Evolutionary conservation across 2,329 filamentous ascomycete species (phyloP).

Genomic region (Paecilomyces fulvus): DNA sequence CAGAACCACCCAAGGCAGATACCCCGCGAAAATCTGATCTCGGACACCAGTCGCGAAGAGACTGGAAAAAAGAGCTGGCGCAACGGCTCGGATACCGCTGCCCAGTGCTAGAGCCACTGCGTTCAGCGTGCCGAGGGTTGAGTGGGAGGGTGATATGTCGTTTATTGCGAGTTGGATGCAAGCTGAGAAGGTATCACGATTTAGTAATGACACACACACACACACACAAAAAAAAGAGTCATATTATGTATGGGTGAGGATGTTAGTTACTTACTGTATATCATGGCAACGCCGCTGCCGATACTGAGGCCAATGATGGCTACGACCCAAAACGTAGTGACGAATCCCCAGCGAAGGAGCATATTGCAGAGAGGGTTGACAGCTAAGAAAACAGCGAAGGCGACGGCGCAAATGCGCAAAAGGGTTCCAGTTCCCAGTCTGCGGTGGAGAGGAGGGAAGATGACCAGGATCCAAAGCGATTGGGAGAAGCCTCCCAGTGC

Average conservation of each 20-base stretch:
- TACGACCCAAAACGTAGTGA: conserved; percentile 50
- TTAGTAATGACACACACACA: neutral
- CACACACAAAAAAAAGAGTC: neutral
- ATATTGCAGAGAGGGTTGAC: conserved; percentile 47
- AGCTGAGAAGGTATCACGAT: conserved; percentile 56
- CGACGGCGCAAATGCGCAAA: conserved; percentile 48
- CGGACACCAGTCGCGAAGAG: conserved; percentile 61
- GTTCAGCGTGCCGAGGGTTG: conserved; percentile 62
- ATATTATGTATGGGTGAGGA: neutral
- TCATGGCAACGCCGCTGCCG: conserved; percentile 58
- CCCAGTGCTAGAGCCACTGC: conserved; percentile 55
- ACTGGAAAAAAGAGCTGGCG: conserved; percentile 57
- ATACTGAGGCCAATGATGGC: conserved; percentile 40
- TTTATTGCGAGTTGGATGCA: conserved; percentile 49
- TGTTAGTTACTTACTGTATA: conserved; percentile 49
- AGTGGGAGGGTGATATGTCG: conserved; percentile 58
- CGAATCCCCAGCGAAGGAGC: conserved; percentile 43
- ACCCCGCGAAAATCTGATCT: conserved; percentile 53
- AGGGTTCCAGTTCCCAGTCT: conserved; percentile 59
- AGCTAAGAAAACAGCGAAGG: conserved; percentile 58
- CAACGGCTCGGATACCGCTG: conserved; percentile 56
- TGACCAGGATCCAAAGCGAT: conserved; percentile 60
- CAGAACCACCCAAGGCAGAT: conserved; percentile 58
- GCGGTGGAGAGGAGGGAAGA: conserved; percentile 60
- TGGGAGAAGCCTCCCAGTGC: conserved; percentile 57